Percentiles rank a stretch among this genome's conserved stretches.
phyloP scores from a whole-genome alignment of 2,329 filamentous ascomycete species.

The Drechslera avenae region DNA sequence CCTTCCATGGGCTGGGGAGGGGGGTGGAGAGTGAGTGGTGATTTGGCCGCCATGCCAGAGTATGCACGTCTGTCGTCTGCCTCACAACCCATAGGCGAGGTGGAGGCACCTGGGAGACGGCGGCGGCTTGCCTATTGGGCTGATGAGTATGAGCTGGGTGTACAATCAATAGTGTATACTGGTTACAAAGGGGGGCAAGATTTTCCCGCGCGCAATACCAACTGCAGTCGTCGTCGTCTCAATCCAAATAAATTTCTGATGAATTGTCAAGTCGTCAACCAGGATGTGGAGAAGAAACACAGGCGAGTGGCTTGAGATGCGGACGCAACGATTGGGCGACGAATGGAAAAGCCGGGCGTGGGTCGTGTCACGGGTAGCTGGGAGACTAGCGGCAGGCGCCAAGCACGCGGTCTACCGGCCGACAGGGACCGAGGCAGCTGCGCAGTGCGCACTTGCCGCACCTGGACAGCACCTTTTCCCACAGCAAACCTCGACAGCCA shows the following conservation, averaged over 20 bases:
- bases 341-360: not conserved
- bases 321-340: not conserved
- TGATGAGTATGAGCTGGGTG: not conserved
- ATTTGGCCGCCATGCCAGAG: no score
- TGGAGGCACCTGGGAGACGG: slow-evolving; percentile 15
- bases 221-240: no score
- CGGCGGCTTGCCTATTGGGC: slow-evolving; percentile 25
- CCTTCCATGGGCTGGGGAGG: slow-evolving; percentile 16
- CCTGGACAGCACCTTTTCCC: slow-evolving; percentile 8
- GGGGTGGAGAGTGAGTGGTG: slow-evolving; percentile 23
- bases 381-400: slow-evolving; percentile 2
- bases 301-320: slow-evolving; percentile 2
- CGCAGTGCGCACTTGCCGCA: not conserved
- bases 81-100: slow-evolving; percentile 31
- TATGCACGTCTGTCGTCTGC: slow-evolving; percentile 8
- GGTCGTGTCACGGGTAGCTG: slow-evolving; percentile 8
- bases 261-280: not conserved
- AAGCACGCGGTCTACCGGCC: slow-evolving; percentile 18
- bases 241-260: not conserved
- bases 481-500: slow-evolving; percentile 30
- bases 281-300: no score
- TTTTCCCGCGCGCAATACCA: not conserved
- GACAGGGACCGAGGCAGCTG: slow-evolving; percentile 22
- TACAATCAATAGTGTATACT: no score
- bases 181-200: not conserved